phyloP scores from a whole-genome alignment of 2,329 filamentous ascomycete species.

The Pyrenochaeta sp. region DNA sequence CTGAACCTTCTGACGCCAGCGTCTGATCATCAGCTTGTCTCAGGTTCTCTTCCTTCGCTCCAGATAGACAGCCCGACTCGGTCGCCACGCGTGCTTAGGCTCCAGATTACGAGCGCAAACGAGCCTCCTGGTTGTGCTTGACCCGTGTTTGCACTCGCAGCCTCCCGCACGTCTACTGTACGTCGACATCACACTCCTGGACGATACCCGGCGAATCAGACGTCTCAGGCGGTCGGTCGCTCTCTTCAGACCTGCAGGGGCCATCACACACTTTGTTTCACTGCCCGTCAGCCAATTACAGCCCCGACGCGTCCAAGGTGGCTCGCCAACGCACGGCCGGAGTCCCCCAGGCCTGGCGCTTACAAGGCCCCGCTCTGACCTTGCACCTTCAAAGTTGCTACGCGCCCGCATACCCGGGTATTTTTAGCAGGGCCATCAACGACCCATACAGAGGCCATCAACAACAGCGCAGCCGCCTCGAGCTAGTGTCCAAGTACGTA shows the following conservation, averaged over 20 bases:
- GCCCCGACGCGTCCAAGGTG: constrained; percentile 12
- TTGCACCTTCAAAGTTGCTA: constrained; percentile 18
- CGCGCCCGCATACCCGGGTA: constrained; percentile 35
- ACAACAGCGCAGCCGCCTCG: constrained; percentile 40
- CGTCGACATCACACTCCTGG: constrained; percentile 38
- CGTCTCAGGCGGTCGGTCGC: constrained; percentile 17
- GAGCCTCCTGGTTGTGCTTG: constrained; percentile 20
- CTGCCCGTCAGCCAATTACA: constrained; percentile 30
- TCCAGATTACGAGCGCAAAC: constrained; percentile 26
- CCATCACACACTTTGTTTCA: constrained; percentile 49
- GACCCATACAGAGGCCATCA: constrained; percentile 44
- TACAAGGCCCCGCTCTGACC: constrained; percentile 35
- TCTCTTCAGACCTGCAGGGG: constrained; percentile 45
- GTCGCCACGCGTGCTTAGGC: constrained; percentile 34
- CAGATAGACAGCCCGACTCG: constrained; percentile 30
- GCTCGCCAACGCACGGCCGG: constrained; percentile 29
- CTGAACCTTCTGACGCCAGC: constrained; percentile 21
- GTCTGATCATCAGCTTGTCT: constrained; percentile 40
- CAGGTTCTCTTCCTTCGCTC: constrained; percentile 28
- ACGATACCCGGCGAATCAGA: constrained; percentile 37
- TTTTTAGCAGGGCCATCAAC: constrained; percentile 39
- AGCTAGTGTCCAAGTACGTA: constrained; percentile 34
- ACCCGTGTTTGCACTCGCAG: constrained; percentile 32
- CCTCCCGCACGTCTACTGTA: constrained; percentile 31
- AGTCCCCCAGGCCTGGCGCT: constrained; percentile 35